phyloP scores from a whole-genome alignment of 2,329 filamentous ascomycete species.

The Trichoderma endophyticum region DNA sequence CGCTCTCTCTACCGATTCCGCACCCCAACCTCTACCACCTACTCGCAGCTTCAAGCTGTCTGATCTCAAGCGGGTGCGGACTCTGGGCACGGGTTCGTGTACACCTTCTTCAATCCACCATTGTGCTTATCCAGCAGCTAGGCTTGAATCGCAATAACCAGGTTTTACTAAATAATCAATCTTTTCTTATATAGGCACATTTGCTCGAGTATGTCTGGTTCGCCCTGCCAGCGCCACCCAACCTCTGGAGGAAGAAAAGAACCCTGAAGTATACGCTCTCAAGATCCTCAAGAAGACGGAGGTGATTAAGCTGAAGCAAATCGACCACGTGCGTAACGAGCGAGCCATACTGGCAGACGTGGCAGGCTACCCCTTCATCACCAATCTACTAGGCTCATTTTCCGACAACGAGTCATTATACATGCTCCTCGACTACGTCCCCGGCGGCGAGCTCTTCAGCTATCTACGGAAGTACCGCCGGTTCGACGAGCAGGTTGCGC shows the following conservation, averaged over 20 bases:
- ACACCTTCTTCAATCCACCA: conserved; percentile 2
- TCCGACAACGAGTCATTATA: conserved; percentile 76
- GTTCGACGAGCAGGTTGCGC: conserved; percentile 74
- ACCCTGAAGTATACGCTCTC: conserved; percentile 66
- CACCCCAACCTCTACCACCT: conserved; percentile 25
- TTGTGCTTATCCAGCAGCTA: background rate
- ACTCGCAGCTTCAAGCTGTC: conserved; percentile 33
- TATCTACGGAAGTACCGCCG: conserved; percentile 74
- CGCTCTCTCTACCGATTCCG: background rate
- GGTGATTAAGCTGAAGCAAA: conserved; percentile 79
- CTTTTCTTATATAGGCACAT: conserved; percentile 56
- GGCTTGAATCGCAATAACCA: background rate
- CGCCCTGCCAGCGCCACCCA: conserved; percentile 54
- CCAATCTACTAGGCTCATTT: conserved; percentile 73
- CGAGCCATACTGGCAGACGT: conserved; percentile 74
- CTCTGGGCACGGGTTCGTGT: conserved; percentile 67
- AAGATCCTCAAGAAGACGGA: conserved; percentile 73
- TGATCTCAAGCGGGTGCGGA: conserved; percentile 72
- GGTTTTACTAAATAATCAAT: background rate
- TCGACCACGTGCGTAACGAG: conserved; percentile 83
- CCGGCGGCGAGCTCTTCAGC: conserved; percentile 80
- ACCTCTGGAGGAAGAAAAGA: conserved; percentile 33
- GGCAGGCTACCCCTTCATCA: conserved; percentile 80
- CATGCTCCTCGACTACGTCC: conserved; percentile 80
- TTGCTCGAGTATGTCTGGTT: conserved; percentile 78